phyloP scores from a whole-genome alignment of 2,329 filamentous ascomycete species.

The Aureobasidium sp. region DNA sequence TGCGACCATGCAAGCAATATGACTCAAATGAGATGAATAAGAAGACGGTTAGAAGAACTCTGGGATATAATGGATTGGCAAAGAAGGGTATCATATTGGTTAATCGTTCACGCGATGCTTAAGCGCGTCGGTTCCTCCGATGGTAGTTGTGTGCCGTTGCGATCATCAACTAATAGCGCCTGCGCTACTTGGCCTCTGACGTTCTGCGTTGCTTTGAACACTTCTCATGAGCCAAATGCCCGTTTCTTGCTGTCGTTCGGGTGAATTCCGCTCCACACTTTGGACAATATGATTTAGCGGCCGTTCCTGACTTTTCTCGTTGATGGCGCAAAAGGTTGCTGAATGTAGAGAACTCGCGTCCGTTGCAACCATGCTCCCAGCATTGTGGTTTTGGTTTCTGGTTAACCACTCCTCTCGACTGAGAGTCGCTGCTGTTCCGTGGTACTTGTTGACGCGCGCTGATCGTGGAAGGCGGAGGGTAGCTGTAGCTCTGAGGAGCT shows the following conservation, averaged over 20 bases:
- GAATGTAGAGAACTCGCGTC: constrained; percentile 90
- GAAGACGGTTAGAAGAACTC: background rate
- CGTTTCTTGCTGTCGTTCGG: constrained; percentile 78
- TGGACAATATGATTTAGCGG: constrained; percentile 80
- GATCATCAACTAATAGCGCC: constrained; percentile 10
- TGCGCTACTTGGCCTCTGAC: constrained; percentile 29
- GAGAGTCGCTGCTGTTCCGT: constrained; percentile 20
- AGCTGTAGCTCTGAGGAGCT: constrained; percentile 13
- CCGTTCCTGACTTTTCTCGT: constrained; percentile 87
- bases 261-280: constrained; percentile 93
- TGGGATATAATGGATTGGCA: constrained; percentile 2
- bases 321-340: constrained; percentile 91
- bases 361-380: constrained; percentile 96
- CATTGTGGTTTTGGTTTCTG: constrained; percentile 78
- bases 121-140: constrained; percentile 1
- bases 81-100: constrained; percentile 16
- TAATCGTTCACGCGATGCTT: background rate
- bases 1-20: background rate
- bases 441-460: constrained; percentile 6
- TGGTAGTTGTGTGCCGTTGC: background rate
- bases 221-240: constrained; percentile 80
- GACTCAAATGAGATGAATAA: background rate
- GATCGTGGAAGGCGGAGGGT: constrained; percentile 10
- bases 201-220: constrained; percentile 65
- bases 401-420: constrained; percentile 30